phyloP scores from a whole-genome alignment of 169 alveolate genomes.

The Eimeria praecox region DNA sequence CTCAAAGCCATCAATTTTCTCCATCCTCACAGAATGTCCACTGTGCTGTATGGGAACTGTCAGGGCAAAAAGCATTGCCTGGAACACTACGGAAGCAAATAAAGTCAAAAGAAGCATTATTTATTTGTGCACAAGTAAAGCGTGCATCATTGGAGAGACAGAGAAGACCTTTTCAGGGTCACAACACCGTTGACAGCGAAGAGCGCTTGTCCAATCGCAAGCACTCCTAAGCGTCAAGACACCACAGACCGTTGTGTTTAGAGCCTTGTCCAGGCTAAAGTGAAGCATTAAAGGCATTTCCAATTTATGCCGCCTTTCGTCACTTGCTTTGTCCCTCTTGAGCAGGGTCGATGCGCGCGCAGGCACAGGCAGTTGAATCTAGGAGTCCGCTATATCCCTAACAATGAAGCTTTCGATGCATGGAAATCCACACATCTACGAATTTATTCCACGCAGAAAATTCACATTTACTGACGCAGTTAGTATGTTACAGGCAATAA shows the following conservation, averaged over 20 bases:
- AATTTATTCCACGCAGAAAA: neutral
- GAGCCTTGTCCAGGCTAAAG: neutral
- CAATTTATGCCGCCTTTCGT: neutral
- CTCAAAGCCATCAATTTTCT: conserved; percentile 21
- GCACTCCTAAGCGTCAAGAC: conserved; percentile 21
- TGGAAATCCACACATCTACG: neutral
- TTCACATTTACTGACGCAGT: neutral
- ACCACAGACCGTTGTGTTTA: neutral
- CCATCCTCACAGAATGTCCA: conserved; percentile 35
- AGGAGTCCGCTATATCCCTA: neutral
- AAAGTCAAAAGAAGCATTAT: neutral
- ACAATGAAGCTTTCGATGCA: neutral
- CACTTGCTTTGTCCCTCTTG: neutral
- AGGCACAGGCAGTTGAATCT: neutral
- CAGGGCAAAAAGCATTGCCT: neutral
- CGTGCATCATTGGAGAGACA: neutral
- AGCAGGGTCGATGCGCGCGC: neutral
- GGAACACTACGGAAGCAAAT: neutral
- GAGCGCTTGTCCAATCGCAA: no score
- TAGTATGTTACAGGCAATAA: no score
- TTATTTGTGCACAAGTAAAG: neutral
- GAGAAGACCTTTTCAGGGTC: neutral
- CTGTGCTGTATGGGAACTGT: conserved; percentile 67
- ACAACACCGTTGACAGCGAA: neutral
- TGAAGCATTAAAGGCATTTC: neutral